Conservation (phyloP, 2,329 filamentous ascomycete species). For the Alternaria postmessia region DNA sequence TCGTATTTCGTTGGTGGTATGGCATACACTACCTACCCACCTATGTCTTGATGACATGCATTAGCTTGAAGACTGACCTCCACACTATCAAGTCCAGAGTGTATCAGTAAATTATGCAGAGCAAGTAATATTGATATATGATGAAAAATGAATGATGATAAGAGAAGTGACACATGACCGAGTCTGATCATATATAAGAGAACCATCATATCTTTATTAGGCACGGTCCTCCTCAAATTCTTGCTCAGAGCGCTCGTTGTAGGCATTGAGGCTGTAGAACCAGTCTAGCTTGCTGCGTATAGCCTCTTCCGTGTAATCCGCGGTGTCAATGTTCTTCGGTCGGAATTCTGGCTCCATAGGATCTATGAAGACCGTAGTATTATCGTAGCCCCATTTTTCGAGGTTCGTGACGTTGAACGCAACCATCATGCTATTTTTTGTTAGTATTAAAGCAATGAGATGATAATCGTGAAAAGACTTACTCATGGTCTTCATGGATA, state of each 20-base stretch:
- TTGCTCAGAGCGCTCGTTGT: conserved; percentile 27
- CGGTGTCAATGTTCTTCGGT: conserved; percentile 32
- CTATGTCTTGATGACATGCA: background rate
- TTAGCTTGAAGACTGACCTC: background rate
- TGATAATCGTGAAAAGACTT: conserved; percentile 9
- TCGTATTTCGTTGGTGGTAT: background rate
- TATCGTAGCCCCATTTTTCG: conserved; percentile 42
- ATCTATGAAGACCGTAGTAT: conserved; percentile 44
- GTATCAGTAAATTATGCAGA: background rate
- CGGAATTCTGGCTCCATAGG: conserved; percentile 41
- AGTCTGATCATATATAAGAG: background rate
- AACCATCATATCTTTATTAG: background rate
- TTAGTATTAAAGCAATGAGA: conserved; percentile 7
- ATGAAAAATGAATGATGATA: background rate
- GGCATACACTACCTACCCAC: background rate
- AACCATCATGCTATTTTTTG: conserved; percentile 48
- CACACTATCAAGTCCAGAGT: background rate
- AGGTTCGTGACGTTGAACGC: conserved; percentile 55
- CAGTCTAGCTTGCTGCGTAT: conserved; percentile 41
- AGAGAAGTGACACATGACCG: background rate
- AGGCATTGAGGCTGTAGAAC: conserved; percentile 44
- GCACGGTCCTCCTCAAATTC: background rate
- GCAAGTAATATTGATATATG: background rate
- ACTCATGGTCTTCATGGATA: conserved; percentile 56
- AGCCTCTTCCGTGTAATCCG: conserved; percentile 35